Evolutionary conservation across 371 early-diverging fungal genomes (phyloP).

Genomic region (Capillidium rhysosporum): DNA sequence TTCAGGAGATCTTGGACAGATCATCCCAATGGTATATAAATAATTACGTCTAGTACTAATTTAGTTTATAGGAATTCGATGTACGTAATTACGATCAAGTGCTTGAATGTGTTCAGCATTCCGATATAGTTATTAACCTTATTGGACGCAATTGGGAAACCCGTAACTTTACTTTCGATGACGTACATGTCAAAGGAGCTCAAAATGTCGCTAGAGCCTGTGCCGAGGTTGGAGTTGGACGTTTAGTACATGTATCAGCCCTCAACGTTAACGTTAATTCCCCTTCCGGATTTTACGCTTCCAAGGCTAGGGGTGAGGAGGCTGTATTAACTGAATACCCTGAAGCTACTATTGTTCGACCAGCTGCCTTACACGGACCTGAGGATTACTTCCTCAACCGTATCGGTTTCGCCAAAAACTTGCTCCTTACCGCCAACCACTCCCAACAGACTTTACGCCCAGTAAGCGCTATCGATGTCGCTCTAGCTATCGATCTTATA

Average conservation of each 20-base stretch:
- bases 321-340: slow-evolving; percentile 75
- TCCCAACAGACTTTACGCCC: slow-evolving; percentile 61
- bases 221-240: slow-evolving; percentile 63
- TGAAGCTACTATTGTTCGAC: slow-evolving; percentile 83
- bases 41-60: background rate
- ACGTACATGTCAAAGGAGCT: slow-evolving; percentile 73
- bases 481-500: slow-evolving; percentile 55
- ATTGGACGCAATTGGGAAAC: slow-evolving; percentile 84
- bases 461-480: slow-evolving; percentile 76
- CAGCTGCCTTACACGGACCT: slow-evolving; percentile 70
- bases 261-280: slow-evolving; percentile 65
- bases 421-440: slow-evolving; percentile 22
- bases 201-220: slow-evolving; percentile 58
- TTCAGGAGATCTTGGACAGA: slow-evolving; percentile 87
- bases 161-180: slow-evolving; percentile 74
- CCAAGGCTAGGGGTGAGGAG: slow-evolving; percentile 82
- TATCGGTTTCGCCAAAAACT: slow-evolving; percentile 39
- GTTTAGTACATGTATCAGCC: slow-evolving; percentile 78
- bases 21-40: slow-evolving; percentile 49
- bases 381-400: slow-evolving; percentile 87
- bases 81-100: slow-evolving; percentile 66
- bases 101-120: slow-evolving; percentile 67
- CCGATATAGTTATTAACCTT: slow-evolving; percentile 87
- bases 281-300: slow-evolving; percentile 49
- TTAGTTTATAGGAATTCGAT: slow-evolving; percentile 49